Evolutionary conservation across 257 asterid species (phyloP), one percentile per base, ranked within the genome.

Genomic region (Solanum virginianum): DNA sequence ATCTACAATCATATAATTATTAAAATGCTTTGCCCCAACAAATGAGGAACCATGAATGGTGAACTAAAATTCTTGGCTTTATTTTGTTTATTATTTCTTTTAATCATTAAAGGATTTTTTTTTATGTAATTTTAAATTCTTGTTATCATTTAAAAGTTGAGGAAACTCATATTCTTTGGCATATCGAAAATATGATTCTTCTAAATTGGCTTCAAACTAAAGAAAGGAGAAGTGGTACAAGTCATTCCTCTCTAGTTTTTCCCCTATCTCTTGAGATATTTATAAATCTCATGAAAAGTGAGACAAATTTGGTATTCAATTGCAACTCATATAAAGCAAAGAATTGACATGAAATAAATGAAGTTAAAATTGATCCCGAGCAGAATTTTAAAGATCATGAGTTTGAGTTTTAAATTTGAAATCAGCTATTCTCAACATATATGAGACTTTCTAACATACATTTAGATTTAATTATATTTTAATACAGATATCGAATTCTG

Each of bases 161-260:
- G 81, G 80, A 75, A 75, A 75, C 62, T 75, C 81, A 51, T 75
- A 75, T 75, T 74, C 43, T 75, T 75, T 22, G 81, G 60, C 39
- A 47, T 14, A 49, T 49, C 79, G 53, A 36, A 68, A 68, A 8
- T 53, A 68, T 32, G 75, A 8, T 32, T 22, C 22, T 66, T 32
- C 47, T 66, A 66, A 66, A 36, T 29, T 26, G 74, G 74, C 43
- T 66, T 66, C 17, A 4, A 66, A 15, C n/a, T 66, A 66, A 66
- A 14, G 4, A 66, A 66, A 66, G 10, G 22, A 66, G 74, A 66
- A 66, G n/a, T 24, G 41, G 3, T 39, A 26, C 18, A 24, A 63
- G 45, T 29, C 43, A 26, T 65, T 2, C 39, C 39, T 20, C 1
- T 10, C 2, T 22, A 43, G 47, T 1, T 60, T n/a, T n/a, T 8